Evolutionary conservation across 768 basidiomycete species (phyloP), one percentile per base, ranked within the genome.

Genomic region (Lyophyllum decastes): DNA sequence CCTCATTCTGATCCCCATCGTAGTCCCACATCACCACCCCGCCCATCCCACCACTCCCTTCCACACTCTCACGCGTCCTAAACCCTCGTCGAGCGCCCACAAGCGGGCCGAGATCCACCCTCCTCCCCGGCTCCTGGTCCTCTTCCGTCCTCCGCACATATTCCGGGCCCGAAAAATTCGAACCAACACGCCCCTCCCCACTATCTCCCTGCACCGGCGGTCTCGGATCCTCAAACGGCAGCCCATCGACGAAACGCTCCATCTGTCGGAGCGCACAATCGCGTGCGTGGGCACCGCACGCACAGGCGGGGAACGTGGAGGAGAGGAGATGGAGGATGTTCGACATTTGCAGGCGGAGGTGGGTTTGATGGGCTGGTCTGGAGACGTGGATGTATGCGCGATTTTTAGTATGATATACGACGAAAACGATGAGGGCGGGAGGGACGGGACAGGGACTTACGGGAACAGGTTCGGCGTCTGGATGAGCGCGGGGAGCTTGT

Each of bases 301-400:
- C 89, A 54, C 89, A 91, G 0, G 87, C 87, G 4, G 86, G 85
- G 64, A 90, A 91, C 0, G 87, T 88, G 16, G 85, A 85, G 7
- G 83, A 76, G 52, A 91, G 79, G 6, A 87, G 79, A 54, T 90
- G 87, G 0, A 91, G 78, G 66, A 90, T 85, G 24, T 85, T 83
- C 0, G 86, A 79, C 73, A 90, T 83, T 64, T 90, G 89, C 26
- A 80, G 72, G 38, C 84, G 84, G 16, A 89, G 77, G 58, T 84
- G 82, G 19, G 74, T 67, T 22, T 84, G 62, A 52, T 83, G 78
- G 21, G 73, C 74, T 1, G 80, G 76, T 34, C 82, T 87, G 64
- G 27, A 51, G n/a, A n/a, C n/a, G n/a, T n/a, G 24, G 30, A 11
- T 25, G 40, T 46, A 40, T 58, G 33, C n/a, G 38, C 48, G 53